Evolutionary conservation across 305 asterid genomes (phyloP), one percentile per base, ranked within the genome.

Genomic region (Rubia balearica): DNA sequence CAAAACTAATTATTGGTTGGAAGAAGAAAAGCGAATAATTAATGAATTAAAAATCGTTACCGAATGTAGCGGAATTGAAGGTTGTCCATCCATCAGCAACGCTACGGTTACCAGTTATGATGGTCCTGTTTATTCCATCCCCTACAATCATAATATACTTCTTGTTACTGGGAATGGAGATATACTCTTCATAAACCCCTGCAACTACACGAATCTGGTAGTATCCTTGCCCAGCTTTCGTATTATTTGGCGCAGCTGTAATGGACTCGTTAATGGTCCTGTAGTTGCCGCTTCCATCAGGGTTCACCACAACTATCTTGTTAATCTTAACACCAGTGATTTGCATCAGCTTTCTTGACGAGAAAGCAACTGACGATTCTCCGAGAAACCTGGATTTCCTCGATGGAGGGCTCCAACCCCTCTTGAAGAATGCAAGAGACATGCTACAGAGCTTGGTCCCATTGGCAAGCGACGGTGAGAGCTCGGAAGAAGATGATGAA

Each of bases 171-270:
- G 88, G 77, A 75, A 92, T 73, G 19, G 84, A 67, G 1, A 90
- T 81, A 48, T 90, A 90, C 69, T 92, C 98, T 66, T 83, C 75
- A 43, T 90, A 90, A 8, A 86, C 84, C n/a, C 98, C 98, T 0
- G 86, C 86, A 17, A 69, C 83, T 8, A 81, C 74, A 22, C 80
- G 68, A 53, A 81, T 79, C 66, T 53, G 60, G 71, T 70, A 81
- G 33, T 76, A 79, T 4, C 83, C 85, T 4, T 59, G 46, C 1
- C 67, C 63, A 6, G 75, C 66, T 13, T 41, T 19, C 2, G 70
- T 71, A 11, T 81, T 74, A 46, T 59, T 55, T 0, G 85, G 85
- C 3, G 83, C 78, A 7, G 76, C 81, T 0, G 68, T 56, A 24
- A 79, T 63, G 3, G 85, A 83, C 16, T 79, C 85, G 4, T 51